A percentile compares a stretch with the other conserved stretches of the same genome.
Conservation (phyloP, 768 basidiomycete genomes). For the Lactifluus pinguis region DNA sequence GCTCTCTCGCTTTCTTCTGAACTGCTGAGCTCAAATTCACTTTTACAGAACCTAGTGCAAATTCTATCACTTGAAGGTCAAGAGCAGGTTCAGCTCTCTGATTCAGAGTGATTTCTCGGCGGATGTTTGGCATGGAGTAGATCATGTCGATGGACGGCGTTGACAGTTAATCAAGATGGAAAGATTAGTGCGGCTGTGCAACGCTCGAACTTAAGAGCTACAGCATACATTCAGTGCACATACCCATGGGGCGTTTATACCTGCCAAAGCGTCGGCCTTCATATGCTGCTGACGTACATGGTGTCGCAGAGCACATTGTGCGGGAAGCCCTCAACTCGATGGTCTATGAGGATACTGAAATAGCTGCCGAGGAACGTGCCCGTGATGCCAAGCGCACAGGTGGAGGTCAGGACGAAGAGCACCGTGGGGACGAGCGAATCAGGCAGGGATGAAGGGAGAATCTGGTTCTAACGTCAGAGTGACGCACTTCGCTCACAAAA, state of each 20-base stretch:
- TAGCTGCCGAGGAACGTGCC: slow-evolving; percentile 87
- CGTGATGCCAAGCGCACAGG: slow-evolving; percentile 85
- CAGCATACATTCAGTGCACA: slow-evolving; percentile 74
- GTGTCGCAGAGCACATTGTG: slow-evolving; percentile 90
- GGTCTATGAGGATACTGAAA: slow-evolving; percentile 81
- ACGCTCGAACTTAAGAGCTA: slow-evolving; percentile 75
- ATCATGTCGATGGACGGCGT: slow-evolving; percentile 75
- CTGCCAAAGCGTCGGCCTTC: slow-evolving; percentile 28
- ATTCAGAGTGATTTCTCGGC: slow-evolving; percentile 4
- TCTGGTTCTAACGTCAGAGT: background rate
- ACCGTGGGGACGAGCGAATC: slow-evolving; percentile 49
- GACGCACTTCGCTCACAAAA: no score
- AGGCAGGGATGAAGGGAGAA: slow-evolving; percentile 61
- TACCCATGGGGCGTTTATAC: slow-evolving; percentile 84
- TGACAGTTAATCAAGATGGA: background rate
- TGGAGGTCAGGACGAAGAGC: slow-evolving; percentile 64
- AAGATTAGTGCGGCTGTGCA: slow-evolving; percentile 45
- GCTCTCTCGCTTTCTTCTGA: no score
- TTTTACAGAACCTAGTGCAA: no score
- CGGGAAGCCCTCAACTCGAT: slow-evolving; percentile 88
- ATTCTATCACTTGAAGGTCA: slow-evolving; percentile 9
- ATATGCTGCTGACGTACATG: slow-evolving; percentile 93
- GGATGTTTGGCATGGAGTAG: slow-evolving; percentile 44
- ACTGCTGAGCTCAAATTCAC: no score
- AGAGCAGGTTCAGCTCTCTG: slow-evolving; percentile 20